Evolutionary conservation across 768 basidiomycete genomes (phyloP).

Genomic region (Tulasnella sp.): DNA sequence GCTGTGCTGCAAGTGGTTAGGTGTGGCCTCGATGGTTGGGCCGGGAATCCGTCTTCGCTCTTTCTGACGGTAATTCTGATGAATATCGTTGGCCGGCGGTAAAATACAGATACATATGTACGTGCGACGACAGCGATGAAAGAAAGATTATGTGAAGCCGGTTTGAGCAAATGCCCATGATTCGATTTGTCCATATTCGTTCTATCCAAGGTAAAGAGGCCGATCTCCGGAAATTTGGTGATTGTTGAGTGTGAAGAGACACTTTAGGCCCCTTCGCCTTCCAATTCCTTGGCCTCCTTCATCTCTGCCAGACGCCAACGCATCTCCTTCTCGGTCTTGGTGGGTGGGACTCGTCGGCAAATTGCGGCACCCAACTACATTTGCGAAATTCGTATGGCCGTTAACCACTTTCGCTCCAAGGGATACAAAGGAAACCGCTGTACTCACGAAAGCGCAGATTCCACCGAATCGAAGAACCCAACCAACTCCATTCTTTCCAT

Average conservation of each 20-base stretch:
- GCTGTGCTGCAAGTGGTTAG: constrained; percentile 25
- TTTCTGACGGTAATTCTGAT: background rate
- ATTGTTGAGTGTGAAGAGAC: background rate
- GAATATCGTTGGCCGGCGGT: background rate
- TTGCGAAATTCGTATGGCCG: background rate
- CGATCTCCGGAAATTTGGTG: background rate
- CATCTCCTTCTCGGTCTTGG: constrained; percentile 89
- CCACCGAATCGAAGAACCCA: constrained; percentile 95
- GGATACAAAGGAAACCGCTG: constrained; percentile 9
- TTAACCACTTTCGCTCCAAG: background rate
- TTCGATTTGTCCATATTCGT: background rate
- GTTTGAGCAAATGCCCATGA: background rate
- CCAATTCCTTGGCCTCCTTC: constrained; percentile 43
- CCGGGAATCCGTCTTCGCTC: background rate
- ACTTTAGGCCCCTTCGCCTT: background rate
- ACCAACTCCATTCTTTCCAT: constrained; percentile 83
- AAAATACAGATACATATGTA: constrained; percentile 12
- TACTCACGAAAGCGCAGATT: constrained; percentile 62
- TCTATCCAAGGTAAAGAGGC: background rate
- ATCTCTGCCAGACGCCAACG: constrained; percentile 74
- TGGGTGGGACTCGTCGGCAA: constrained; percentile 79
- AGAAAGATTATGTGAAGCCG: background rate
- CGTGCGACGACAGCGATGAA: background rate
- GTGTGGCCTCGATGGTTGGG: background rate
- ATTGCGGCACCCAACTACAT: constrained; percentile 62